These are phyloP conservation scores for Ascosphaera pollenicola DNA, from an alignment of 2,329 filamentous ascomycete species.

Conservation along the genomic window DNA sequence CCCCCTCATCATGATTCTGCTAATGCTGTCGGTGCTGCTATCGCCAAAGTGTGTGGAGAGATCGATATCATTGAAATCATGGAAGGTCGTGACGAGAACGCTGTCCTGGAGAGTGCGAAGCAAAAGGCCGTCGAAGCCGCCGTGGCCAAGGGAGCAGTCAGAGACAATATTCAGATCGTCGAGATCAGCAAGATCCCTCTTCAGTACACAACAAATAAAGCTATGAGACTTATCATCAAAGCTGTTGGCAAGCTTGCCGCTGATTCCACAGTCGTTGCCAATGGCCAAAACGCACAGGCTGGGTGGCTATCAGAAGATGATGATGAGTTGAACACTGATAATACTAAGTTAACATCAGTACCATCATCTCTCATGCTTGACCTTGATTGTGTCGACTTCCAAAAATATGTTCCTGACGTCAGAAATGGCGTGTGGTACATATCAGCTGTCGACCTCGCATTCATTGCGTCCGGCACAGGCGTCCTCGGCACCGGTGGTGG, in stretches of 20 bases:
- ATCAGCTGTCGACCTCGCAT: constrained; percentile 15
- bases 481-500: constrained; percentile 19
- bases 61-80: constrained; percentile 30
- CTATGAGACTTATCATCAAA: constrained; percentile 15
- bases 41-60: constrained; percentile 31
- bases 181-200: constrained; percentile 21
- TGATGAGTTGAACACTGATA: constrained; percentile 1
- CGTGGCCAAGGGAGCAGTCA: constrained; percentile 7
- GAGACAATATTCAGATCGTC: constrained; percentile 19
- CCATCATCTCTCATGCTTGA: neutral
- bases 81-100: constrained; percentile 10
- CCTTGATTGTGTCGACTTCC: constrained; percentile 8
- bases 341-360: neutral
- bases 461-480: constrained; percentile 17
- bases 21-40: constrained; percentile 39
- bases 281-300: constrained; percentile 1
- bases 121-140: constrained; percentile 8
- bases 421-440: constrained; percentile 15
- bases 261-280: constrained; percentile 4
- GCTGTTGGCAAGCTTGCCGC: constrained; percentile 21
- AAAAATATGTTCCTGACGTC: constrained; percentile 13
- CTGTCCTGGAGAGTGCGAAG: constrained; percentile 8
- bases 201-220: constrained; percentile 15
- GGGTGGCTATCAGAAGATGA: constrained; percentile 3
- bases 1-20: constrained; percentile 33